These are phyloP conservation scores for Ambispora gerdemannii DNA, from an alignment of 192 early-diverging fungal species.

Conservation along the genomic window DNA sequence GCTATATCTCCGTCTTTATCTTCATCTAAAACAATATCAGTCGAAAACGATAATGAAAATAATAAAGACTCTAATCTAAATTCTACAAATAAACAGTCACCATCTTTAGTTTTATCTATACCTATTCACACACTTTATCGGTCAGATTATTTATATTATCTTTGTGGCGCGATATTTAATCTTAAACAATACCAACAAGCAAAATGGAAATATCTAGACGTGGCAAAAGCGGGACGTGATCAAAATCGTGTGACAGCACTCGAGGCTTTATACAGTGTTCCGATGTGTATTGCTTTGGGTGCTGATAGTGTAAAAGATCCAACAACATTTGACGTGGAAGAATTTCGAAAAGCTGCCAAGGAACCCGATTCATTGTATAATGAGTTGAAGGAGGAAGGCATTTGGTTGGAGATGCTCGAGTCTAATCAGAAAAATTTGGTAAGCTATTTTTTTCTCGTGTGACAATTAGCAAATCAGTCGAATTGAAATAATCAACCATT, in stretches of 20 bases:
- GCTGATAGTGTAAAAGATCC: not conserved
- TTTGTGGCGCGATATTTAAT: not conserved
- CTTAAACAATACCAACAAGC: not conserved
- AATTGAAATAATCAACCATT: no score
- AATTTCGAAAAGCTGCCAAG: slow-evolving; percentile 2
- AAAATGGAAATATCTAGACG: not conserved
- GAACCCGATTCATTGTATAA: not conserved
- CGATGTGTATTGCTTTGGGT: not conserved
- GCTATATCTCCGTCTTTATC: no score
- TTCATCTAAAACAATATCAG: no score
- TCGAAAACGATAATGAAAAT: no score
- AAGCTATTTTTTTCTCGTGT: not conserved
- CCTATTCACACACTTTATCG: no score
- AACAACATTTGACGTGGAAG: not conserved
- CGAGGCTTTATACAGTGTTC: not conserved
- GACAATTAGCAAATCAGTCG: no score
- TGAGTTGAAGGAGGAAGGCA: not conserved
- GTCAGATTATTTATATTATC: not conserved
- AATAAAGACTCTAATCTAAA: no score
- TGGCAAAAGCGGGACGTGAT: not conserved
- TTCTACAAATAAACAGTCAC: no score
- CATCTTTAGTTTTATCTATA: no score
- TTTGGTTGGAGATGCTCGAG: not conserved
- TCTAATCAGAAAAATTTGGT: not conserved
- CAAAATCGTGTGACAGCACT: not conserved